Evolutionary conservation across 2,329 filamentous ascomycete genomes (phyloP), one percentile per base, ranked within the genome.

Genomic region (Lasiodiplodia gonubiensis): DNA sequence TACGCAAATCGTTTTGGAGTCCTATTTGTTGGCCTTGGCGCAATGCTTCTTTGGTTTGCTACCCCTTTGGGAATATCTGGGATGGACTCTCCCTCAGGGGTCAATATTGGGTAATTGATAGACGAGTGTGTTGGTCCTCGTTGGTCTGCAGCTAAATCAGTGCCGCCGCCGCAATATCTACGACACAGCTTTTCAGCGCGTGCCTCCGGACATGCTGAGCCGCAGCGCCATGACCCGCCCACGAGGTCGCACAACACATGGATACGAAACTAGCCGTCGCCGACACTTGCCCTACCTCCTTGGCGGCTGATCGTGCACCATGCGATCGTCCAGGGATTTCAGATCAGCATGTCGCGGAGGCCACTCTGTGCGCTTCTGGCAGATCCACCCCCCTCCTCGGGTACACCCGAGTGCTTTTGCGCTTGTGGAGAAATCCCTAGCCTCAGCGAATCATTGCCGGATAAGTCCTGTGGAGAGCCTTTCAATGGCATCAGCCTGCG

Each of bases 261-360:
- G 30, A 16, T 16, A 25, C 18, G 16, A 25, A 39, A 61, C 25
- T 48, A 27, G 57, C 25, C 39, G 57, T 39, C 12, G 35, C 35
- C 23, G 39, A 48, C 25, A 21, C 25, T 12, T 21, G 25, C 37
- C 33, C 21, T 21, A 16, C 46, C 39, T 49, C 39, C 23, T 48
- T 33, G 30, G 42, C 39, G 39, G 10, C 18, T 39, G 18, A 33
- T 48, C 39, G 57, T 61, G 30, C 46, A 21, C 23, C 25, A 11
- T 48, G 39, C 57, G 57, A 49, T 61, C 39, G 25, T 33, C 57
- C 57, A 27, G 25, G 57, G 18, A 21, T 61, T 48, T 27, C 35
- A 48, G 57, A 61, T 61, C 39, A 48, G 11, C 57, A 16, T 23
- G 39, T 61, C 39, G 57, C 57, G 39, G 18, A 61, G 57, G 39